Percentiles rank a stretch among this genome's conserved stretches.
Conservation (phyloP, 352 stramenopile species). For the Peronosclerospora sorghi region DNA sequence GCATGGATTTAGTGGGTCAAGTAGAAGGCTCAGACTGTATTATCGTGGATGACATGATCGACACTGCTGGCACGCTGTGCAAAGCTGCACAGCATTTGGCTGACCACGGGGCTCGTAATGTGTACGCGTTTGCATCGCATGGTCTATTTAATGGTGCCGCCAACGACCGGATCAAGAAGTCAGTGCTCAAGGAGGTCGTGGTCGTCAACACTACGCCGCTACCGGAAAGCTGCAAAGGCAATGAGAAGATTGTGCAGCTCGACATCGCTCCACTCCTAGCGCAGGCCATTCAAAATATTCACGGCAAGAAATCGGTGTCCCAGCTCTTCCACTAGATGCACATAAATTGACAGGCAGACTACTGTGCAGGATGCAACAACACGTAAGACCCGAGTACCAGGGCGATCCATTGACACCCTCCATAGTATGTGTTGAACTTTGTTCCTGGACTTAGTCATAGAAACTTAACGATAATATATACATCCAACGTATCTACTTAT, state of each 20-base stretch:
- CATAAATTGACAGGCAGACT: conserved; percentile 9
- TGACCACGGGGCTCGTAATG: conserved; percentile 92
- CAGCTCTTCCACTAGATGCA: conserved; percentile 96
- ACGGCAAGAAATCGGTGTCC: conserved; percentile 99
- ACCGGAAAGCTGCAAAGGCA: conserved; percentile 81
- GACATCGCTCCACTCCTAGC: conserved; percentile 96
- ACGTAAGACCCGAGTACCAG: no score
- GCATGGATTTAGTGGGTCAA: conserved; percentile 99
- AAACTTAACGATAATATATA: no score
- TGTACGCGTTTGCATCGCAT: conserved; percentile 99
- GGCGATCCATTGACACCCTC: no score
- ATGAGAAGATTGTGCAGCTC: conserved; percentile 97
- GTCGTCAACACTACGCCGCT: conserved; percentile 86
- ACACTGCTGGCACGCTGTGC: conserved; percentile 97
- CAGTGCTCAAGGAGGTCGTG: conserved; percentile 85
- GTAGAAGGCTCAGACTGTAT: conserved; percentile 99
- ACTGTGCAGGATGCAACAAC: conserved; percentile 4
- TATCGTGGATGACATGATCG: conserved; percentile 99
- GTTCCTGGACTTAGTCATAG: no score
- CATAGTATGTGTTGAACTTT: no score
- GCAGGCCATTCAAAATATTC: conserved; percentile 99
- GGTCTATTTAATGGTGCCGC: conserved; percentile 93
- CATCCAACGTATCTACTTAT: no score
- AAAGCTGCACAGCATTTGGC: conserved; percentile 96
- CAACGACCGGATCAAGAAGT: conserved; percentile 84